Evolutionary conservation across 352 stramenopile species (phyloP).

Genomic region (Globisporangium abappressorium): DNA sequence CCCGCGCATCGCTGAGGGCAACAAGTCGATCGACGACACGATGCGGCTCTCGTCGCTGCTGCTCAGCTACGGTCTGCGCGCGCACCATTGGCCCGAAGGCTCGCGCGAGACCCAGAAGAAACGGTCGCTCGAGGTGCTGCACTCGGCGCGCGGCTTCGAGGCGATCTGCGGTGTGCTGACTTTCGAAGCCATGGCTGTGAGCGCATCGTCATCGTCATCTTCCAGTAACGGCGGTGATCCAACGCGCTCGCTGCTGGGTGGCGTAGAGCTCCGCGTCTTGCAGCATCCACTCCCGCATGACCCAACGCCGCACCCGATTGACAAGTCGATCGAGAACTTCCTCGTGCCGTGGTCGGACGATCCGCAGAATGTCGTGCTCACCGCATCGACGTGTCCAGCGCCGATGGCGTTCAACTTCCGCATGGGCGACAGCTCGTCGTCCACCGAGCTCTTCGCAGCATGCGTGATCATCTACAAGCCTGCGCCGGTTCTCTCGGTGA

Average conservation of each 20-base stretch:
- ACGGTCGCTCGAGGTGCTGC: conserved; percentile 65
- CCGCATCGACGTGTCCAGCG: conserved; percentile 39
- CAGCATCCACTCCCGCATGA: conserved; percentile 58
- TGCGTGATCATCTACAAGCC: conserved; percentile 82
- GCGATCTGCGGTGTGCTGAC: conserved; percentile 72
- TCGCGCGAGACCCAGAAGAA: conserved; percentile 50
- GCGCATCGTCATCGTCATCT: conserved; percentile 16
- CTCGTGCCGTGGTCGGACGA: conserved; percentile 61
- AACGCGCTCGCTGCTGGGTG: not conserved
- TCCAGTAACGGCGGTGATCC: conserved; percentile 19
- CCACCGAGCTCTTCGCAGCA: conserved; percentile 70
- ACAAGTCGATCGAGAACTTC: conserved; percentile 75
- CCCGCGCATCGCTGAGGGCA: conserved; percentile 36
- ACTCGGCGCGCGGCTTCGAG: conserved; percentile 64
- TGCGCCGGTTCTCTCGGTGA: conserved; percentile 51
- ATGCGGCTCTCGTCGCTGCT: conserved; percentile 68
- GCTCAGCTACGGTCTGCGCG: conserved; percentile 78
- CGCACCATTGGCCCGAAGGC: conserved; percentile 71
- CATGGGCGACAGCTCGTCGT: conserved; percentile 72
- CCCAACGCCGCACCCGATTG: conserved; percentile 36
- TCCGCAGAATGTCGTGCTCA: conserved; percentile 40
- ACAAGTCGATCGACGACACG: conserved; percentile 74
- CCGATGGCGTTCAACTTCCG: conserved; percentile 74
- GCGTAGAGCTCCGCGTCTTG: conserved; percentile 41
- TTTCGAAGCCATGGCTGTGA: conserved; percentile 58